Evolutionary conservation across 2,329 filamentous ascomycete species (phyloP).

Genomic region (Blastomyces silverae): DNA sequence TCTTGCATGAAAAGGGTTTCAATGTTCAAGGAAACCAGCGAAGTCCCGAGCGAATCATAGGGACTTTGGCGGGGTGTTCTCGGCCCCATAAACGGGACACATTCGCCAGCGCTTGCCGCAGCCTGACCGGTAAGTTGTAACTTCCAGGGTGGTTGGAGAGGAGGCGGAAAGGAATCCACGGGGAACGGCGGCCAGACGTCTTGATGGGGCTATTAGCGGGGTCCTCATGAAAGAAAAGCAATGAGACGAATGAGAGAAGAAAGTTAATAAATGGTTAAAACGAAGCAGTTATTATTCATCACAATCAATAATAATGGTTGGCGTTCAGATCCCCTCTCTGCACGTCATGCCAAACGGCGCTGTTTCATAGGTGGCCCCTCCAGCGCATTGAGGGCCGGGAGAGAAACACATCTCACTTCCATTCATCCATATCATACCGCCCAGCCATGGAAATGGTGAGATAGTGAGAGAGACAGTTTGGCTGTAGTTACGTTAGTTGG

Average conservation of each 20-base stretch:
- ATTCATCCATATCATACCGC: not conserved
- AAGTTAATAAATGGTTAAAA: not conserved
- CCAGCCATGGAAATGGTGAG: not conserved
- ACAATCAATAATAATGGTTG: too few relatives aligned
- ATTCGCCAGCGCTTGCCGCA: not conserved
- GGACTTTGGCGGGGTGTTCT: not conserved
- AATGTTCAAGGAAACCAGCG: not conserved
- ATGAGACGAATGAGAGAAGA: too few relatives aligned
- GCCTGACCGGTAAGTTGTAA: not conserved
- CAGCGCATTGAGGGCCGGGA: not conserved
- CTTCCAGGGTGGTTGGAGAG: not conserved
- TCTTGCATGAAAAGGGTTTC: slow-evolving; percentile 8
- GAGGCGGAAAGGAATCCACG: not conserved
- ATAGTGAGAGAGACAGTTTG: too few relatives aligned
- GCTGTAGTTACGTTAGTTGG: too few relatives aligned
- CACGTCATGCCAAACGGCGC: not conserved
- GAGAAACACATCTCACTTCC: not conserved
- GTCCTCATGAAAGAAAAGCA: not conserved
- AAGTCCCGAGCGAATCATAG: not conserved
- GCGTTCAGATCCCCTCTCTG: not conserved
- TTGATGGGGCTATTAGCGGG: not conserved
- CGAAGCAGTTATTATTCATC: not conserved
- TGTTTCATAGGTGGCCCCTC: slow-evolving; percentile 6
- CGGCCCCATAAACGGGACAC: not conserved
- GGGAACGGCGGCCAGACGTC: slow-evolving; percentile 6